Base-by-base conservation (phyloP, 768 basidiomycete species). In the Lentinula boryana region DNA sequence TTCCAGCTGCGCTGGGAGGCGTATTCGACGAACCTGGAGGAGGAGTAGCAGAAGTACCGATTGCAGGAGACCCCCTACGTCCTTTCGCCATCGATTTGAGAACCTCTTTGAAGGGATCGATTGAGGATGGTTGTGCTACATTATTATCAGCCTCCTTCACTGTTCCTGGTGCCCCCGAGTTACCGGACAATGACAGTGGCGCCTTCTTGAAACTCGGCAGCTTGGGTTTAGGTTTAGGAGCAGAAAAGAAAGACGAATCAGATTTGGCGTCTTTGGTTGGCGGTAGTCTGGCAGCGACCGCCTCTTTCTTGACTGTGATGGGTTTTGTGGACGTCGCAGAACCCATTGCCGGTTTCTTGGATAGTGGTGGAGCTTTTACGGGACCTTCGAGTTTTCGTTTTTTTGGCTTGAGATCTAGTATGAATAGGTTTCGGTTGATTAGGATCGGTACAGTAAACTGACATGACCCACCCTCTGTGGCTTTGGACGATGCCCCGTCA, bases 181-280 rank as follows among this genome's bases (percentile, higher is more conserved):
- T 60, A 7, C 5, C 40, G 9, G 65, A 44, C 13, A 63, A 56
- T 8, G 72, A 64, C 5, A 74, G 72, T 0, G 84, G 81, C 10
- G 86, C 88, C 72, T 93, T 94, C 76, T 88, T 93, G 79, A 94
- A 94, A 59, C 83, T 91, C 10, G 92, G 92, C 21, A 94, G 76
- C 72, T 89, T 91, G 33, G 88, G 84, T 68, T 92, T 93, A 18
- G 87, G 83, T 69, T 93, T 93, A 5, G 91, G 89, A 43, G 88
- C 87, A 58, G 91, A 93, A 73, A 94, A 94, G 73, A 94, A 93
- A 1, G 89, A 91, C 51, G 87, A 88, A 71, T 93, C 92, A 12
- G 89, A 86, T 75, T 91, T 89, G 16, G 89, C 88, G 65, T 89
- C 89, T 70, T 91, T 91, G 0, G 73, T 62, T 4, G 68, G 57